These are phyloP conservation scores for Scedosporium minutisporum DNA, from an alignment of 2,329 filamentous ascomycete species.

Conservation along the genomic window DNA sequence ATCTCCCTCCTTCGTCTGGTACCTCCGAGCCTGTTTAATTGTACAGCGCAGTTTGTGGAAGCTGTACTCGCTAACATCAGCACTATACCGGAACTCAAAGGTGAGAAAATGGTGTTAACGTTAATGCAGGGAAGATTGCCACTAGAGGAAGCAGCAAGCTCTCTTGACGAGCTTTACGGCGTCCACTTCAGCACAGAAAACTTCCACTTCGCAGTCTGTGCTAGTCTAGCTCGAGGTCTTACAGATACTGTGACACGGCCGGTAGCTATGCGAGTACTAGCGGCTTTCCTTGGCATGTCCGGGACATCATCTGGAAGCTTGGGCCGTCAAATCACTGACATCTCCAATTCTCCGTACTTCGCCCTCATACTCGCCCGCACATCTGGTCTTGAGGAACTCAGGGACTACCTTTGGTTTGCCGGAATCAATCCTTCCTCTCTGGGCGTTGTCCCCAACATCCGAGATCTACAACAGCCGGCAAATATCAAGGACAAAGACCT, in stretches of 20 bases:
- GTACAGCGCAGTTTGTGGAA: constrained; percentile 54
- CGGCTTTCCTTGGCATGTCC: constrained; percentile 44
- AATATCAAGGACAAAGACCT: constrained; percentile 50
- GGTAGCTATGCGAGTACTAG: constrained; percentile 49
- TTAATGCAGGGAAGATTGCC: constrained; percentile 51
- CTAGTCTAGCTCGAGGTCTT: constrained; percentile 53
- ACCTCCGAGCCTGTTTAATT: constrained; percentile 54
- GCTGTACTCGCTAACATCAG: constrained; percentile 56
- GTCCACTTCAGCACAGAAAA: constrained; percentile 54
- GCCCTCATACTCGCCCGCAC: constrained; percentile 49
- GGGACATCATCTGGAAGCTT: constrained; percentile 11
- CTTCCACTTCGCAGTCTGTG: constrained; percentile 59
- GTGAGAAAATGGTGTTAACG: constrained; percentile 47
- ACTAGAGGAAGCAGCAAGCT: constrained; percentile 51
- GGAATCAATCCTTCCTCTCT: constrained; percentile 38
- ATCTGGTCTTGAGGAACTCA: constrained; percentile 47
- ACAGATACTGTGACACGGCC: constrained; percentile 52
- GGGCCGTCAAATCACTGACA: constrained; percentile 19
- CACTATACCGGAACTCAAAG: constrained; percentile 48
- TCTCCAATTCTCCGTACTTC: constrained; percentile 44
- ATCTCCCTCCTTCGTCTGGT: constrained; percentile 57
- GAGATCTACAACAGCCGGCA: constrained; percentile 32
- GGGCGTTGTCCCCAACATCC: constrained; percentile 27
- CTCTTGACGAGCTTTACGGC: constrained; percentile 55
- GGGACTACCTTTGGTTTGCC: constrained; percentile 52